Conservation (phyloP, 1,139 yeast genomes). For the Candida albicans region DNA sequence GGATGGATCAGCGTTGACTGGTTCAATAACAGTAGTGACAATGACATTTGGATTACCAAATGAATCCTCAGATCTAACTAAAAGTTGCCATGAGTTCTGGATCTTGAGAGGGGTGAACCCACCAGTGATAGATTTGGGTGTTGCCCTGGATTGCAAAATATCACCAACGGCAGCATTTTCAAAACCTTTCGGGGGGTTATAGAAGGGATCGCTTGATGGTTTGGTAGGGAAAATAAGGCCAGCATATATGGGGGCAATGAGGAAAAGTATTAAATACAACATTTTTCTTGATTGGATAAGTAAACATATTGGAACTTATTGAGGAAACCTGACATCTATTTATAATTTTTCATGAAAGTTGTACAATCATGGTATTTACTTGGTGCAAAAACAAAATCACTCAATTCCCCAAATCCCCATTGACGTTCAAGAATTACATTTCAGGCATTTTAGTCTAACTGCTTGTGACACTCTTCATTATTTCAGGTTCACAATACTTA, state of each 20-base stretch:
- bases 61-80: slow-evolving; percentile 33
- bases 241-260: neutral
- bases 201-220: slow-evolving; percentile 22
- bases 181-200: slow-evolving; percentile 21
- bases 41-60: slow-evolving; percentile 30
- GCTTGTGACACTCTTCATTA: no score
- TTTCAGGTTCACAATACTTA: no score
- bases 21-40: slow-evolving; percentile 34
- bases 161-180: slow-evolving; percentile 21
- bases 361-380: no score
- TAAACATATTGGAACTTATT: no score
- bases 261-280: no score
- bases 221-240: neutral
- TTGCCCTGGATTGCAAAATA: slow-evolving; percentile 21
- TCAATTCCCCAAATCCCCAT: no score
- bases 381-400: no score
- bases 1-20: slow-evolving; percentile 24
- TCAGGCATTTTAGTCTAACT: no score
- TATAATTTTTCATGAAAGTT: no score
- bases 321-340: no score
- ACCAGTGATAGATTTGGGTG: slow-evolving; percentile 21
- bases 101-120: slow-evolving; percentile 17
- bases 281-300: no score
- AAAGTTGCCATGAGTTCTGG: slow-evolving; percentile 29
- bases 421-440: no score